Evolutionary conservation across 2,329 filamentous ascomycete species (phyloP).

Genomic region (Beauveria sp.): DNA sequence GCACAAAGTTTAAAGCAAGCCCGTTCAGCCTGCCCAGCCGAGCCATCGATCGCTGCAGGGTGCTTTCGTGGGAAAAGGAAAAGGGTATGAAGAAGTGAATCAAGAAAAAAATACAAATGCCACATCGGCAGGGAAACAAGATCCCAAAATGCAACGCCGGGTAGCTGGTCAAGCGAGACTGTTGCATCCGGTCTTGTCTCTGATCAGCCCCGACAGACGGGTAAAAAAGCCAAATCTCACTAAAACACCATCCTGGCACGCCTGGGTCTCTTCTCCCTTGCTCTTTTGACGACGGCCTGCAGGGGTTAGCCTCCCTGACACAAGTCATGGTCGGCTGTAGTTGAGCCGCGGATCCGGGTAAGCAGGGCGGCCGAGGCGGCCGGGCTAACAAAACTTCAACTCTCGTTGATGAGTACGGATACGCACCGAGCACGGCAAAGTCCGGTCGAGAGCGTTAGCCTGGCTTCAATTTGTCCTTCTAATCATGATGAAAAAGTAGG

Average conservation of each 20-base stretch:
- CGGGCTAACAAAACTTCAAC: background rate
- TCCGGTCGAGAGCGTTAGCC: too few species aligned
- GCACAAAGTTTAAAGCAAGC: background rate
- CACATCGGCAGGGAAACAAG: background rate
- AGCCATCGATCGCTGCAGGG: background rate
- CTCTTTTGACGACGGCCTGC: background rate
- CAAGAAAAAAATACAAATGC: background rate
- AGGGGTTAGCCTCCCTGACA: background rate
- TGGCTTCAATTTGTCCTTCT: too few species aligned
- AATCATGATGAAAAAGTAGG: too few species aligned
- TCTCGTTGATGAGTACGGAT: too few species aligned
- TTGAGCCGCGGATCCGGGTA: background rate
- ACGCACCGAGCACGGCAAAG: too few species aligned
- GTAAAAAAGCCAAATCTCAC: too few species aligned
- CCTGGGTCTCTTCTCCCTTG: background rate
- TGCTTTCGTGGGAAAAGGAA: background rate
- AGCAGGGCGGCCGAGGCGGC: background rate
- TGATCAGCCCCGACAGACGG: background rate
- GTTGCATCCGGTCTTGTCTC: constrained; percentile 1
- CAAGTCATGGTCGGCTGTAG: background rate
- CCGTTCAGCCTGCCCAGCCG: background rate
- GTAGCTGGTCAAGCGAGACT: background rate
- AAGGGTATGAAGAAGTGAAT: too few species aligned
- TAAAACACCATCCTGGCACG: background rate
- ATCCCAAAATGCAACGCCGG: background rate